Evolutionary conservation across 306 rosid genomes (phyloP).

Genomic region (Inga leiocalycina): DNA sequence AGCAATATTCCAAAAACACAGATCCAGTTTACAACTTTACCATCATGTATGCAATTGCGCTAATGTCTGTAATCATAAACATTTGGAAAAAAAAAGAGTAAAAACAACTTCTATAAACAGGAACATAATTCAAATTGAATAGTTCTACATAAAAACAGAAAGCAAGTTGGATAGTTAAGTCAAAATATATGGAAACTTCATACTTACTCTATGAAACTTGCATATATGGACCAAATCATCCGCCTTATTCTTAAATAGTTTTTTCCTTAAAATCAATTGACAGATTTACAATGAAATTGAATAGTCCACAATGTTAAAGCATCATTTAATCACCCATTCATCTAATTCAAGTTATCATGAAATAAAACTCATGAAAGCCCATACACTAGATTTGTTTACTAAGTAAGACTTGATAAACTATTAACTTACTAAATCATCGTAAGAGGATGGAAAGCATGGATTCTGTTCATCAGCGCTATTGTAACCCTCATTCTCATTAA

Average conservation of each 20-base stretch:
- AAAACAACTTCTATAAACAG: not conserved
- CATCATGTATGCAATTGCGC: not conserved
- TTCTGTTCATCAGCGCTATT: constrained; percentile 95
- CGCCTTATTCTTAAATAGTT: not conserved
- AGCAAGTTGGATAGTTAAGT: not conserved
- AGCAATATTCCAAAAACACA: not conserved
- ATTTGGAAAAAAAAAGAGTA: not conserved
- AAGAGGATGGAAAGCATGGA: constrained; percentile 72
- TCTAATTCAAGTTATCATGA: not conserved
- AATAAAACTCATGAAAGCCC: not conserved
- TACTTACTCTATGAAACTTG: not conserved
- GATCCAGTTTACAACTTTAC: not conserved
- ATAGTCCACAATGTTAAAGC: not conserved
- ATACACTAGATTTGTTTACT: not conserved
- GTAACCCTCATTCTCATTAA: constrained; percentile 91
- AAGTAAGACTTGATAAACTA: constrained; percentile 5
- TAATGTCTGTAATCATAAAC: not conserved
- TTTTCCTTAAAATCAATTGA: not conserved
- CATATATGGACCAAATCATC: not conserved
- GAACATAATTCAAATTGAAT: not conserved
- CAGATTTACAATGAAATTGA: constrained; percentile 1
- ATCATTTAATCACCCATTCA: constrained; percentile 5
- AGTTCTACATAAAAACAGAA: not conserved
- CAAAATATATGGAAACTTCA: not conserved
- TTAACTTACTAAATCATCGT: constrained; percentile 77